Percentiles rank a stretch among this genome's conserved stretches.
These are phyloP conservation scores for Trebouxia sp. DNA, from an alignment of 139 green algal species.

Conservation along the genomic window DNA sequence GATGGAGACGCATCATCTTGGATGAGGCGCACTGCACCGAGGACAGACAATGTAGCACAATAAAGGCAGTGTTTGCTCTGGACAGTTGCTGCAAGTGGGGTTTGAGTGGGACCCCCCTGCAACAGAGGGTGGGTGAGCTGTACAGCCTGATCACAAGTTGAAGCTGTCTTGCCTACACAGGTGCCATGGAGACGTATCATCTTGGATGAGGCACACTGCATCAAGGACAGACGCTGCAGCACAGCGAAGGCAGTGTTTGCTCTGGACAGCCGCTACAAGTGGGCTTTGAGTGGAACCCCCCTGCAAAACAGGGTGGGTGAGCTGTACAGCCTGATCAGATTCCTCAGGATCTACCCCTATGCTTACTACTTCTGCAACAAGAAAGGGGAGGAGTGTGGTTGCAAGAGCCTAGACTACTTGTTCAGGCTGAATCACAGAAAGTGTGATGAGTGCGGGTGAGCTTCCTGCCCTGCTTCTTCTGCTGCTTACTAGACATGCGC, in stretches of 20 bases:
- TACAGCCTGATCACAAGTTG: conserved; percentile 68
- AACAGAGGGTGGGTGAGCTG: conserved; percentile 72
- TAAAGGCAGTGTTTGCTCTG: background rate
- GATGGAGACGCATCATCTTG: conserved; percentile 82
- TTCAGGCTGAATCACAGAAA: conserved; percentile 54
- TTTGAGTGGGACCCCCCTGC: conserved; percentile 68
- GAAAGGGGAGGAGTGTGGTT: conserved; percentile 51
- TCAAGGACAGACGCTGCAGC: conserved; percentile 84
- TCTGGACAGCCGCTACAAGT: conserved; percentile 70
- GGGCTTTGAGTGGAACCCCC: conserved; percentile 77
- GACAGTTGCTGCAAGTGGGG: conserved; percentile 47
- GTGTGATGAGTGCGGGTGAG: conserved; percentile 65
- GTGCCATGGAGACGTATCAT: conserved; percentile 84
- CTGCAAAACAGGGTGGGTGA: conserved; percentile 65
- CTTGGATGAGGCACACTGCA: conserved; percentile 90
- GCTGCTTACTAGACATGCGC: background rate
- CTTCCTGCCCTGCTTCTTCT: background rate
- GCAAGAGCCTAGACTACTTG: conserved; percentile 74
- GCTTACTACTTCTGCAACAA: conserved; percentile 93
- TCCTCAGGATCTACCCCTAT: conserved; percentile 87
- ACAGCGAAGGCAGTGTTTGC: conserved; percentile 87
- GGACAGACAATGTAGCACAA: conserved; percentile 69
- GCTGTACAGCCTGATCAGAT: conserved; percentile 91
- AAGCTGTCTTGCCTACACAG: conserved; percentile 30
- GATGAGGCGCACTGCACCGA: conserved; percentile 97